Conservation (phyloP, 2,329 filamentous ascomycete species). For the Tolypocladium sp. region DNA sequence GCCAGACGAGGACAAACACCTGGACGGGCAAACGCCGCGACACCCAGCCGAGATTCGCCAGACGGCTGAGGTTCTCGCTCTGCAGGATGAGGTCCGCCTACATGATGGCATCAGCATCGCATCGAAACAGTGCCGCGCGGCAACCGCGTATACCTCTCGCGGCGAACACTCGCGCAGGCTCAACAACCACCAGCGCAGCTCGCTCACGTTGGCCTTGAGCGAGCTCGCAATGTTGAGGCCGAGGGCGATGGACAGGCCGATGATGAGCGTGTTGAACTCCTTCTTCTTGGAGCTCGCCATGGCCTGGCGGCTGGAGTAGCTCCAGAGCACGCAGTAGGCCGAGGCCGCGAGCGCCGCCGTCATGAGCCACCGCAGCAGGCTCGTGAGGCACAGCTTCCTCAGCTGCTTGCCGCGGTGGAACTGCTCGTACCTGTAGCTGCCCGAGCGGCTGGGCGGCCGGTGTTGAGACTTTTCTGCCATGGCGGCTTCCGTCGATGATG, state of each 20-base stretch:
- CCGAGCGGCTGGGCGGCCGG: neutral
- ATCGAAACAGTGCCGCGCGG: neutral
- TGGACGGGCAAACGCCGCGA: constrained; percentile 9
- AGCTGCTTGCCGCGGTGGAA: constrained; percentile 11
- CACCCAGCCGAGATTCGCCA: constrained; percentile 9
- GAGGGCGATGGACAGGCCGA: constrained; percentile 30
- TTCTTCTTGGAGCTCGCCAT: constrained; percentile 25
- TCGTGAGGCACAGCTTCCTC: constrained; percentile 7
- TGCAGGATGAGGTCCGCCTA: constrained; percentile 13
- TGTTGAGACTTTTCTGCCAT: neutral
- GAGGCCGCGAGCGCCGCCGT: constrained; percentile 17
- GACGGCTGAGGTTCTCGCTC: constrained; percentile 13
- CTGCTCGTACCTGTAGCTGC: constrained; percentile 11
- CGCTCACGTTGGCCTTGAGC: constrained; percentile 32
- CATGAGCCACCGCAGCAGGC: constrained; percentile 16
- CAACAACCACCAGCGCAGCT: constrained; percentile 37
- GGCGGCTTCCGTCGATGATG: neutral
- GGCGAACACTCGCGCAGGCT: constrained; percentile 24
- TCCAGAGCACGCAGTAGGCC: constrained; percentile 17
- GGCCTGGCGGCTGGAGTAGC: constrained; percentile 16
- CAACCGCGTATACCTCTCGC: constrained; percentile 23
- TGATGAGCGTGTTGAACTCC: constrained; percentile 33
- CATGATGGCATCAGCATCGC: neutral
- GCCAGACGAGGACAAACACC: constrained; percentile 11
- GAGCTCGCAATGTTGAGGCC: constrained; percentile 31